These are phyloP conservation scores for Suhomyces kunorum DNA, from an alignment of 1,139 yeast genomes.

Conservation along the genomic window DNA sequence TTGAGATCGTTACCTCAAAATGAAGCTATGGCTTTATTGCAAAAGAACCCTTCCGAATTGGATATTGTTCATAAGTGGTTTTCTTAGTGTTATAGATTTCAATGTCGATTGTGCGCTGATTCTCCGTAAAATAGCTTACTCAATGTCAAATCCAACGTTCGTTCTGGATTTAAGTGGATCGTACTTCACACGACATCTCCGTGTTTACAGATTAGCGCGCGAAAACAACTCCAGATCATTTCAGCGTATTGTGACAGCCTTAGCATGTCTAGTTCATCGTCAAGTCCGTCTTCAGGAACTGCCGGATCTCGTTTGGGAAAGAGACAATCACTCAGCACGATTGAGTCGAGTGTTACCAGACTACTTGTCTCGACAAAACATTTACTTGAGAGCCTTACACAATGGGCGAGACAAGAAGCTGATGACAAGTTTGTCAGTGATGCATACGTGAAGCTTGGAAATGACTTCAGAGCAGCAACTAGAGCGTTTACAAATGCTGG, in stretches of 20 bases:
- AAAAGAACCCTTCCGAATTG: constrained; percentile 61
- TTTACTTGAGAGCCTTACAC: constrained; percentile 77
- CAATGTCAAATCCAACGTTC: not conserved
- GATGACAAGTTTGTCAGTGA: constrained; percentile 86
- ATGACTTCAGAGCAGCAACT: constrained; percentile 86
- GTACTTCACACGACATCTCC: constrained; percentile 1
- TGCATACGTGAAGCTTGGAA: constrained; percentile 88
- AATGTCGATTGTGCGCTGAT: not conserved
- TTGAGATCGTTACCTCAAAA: constrained; percentile 53
- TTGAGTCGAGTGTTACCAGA: constrained; percentile 81
- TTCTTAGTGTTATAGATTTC: constrained; percentile 22
- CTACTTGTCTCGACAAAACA: constrained; percentile 87
- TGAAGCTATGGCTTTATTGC: constrained; percentile 66
- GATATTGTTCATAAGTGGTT: constrained; percentile 67
- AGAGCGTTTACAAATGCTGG: constrained; percentile 71
- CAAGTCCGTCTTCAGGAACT: constrained; percentile 10
- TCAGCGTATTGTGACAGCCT: not conserved
- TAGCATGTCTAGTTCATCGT: constrained; percentile 11
- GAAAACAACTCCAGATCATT: not conserved
- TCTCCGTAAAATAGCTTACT: too few species aligned
- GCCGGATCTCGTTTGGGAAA: constrained; percentile 19
- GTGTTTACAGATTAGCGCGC: not conserved
- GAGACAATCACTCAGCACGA: constrained; percentile 54
- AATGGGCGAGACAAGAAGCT: constrained; percentile 84
- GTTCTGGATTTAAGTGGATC: too few species aligned